These are phyloP conservation scores for Teratosphaeria gauchensis DNA, from an alignment of 2,329 filamentous ascomycete genomes.

Conservation along the genomic window DNA sequence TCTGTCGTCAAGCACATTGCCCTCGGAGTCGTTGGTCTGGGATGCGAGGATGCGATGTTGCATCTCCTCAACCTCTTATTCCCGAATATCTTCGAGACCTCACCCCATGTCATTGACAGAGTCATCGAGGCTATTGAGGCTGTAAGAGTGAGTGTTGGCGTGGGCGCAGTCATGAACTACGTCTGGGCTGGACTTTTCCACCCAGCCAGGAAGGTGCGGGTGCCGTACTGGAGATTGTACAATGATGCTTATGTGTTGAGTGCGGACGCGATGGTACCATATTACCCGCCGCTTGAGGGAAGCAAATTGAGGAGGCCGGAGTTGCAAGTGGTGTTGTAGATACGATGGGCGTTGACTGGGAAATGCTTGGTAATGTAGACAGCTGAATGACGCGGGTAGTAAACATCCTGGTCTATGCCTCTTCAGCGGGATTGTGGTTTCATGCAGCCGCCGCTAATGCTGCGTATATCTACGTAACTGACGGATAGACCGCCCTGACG, in stretches of 20 bases:
- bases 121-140: slow-evolving; percentile 97
- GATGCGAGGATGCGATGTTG: slow-evolving; percentile 97
- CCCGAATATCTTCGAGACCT: slow-evolving; percentile 96
- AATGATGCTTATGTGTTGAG: slow-evolving; percentile 94
- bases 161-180: slow-evolving; percentile 92
- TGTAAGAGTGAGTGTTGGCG: slow-evolving; percentile 84
- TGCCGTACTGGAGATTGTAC: slow-evolving; percentile 92
- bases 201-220: slow-evolving; percentile 85
- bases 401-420: too few relatives aligned
- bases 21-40: slow-evolving; percentile 90
- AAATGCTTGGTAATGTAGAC: too few relatives aligned
- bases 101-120: slow-evolving; percentile 94
- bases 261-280: slow-evolving; percentile 91
- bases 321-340: slow-evolving; percentile 14
- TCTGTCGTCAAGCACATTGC: slow-evolving; percentile 97
- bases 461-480: too few relatives aligned
- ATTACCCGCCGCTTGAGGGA: slow-evolving; percentile 54
- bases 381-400: too few relatives aligned
- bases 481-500: too few relatives aligned
- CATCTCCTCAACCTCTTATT: slow-evolving; percentile 93
- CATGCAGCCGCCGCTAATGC: too few relatives aligned
- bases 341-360: too few relatives aligned
- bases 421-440: too few relatives aligned
- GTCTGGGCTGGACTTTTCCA: slow-evolving; percentile 97
- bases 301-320: slow-evolving; percentile 11